Evolutionary conservation across 805 yeast genomes (phyloP).

Genomic region (Cyberlindnera galapagoensis): DNA sequence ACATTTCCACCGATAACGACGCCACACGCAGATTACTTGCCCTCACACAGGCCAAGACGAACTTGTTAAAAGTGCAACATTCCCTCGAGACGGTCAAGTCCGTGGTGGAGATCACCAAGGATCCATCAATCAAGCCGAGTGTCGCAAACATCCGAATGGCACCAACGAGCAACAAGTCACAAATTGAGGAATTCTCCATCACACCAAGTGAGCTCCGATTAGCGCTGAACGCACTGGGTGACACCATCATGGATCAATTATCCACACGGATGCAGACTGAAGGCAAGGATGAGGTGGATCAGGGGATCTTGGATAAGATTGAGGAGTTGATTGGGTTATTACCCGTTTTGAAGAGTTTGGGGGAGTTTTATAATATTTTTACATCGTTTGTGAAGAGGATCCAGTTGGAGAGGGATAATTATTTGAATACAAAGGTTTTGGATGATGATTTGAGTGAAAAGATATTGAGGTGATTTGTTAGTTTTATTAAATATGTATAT

Average conservation of each 20-base stretch:
- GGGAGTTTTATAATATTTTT: slow-evolving; percentile 44
- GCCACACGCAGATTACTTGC: slow-evolving; percentile 34
- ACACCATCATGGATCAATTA: slow-evolving; percentile 39
- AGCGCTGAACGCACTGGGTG: slow-evolving; percentile 39
- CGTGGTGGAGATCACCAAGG: slow-evolving; percentile 27
- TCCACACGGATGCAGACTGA: slow-evolving; percentile 20
- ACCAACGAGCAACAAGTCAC: slow-evolving; percentile 15
- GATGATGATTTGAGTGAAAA: slow-evolving; percentile 19
- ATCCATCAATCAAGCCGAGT: slow-evolving; percentile 3
- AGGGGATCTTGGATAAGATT: slow-evolving; percentile 35
- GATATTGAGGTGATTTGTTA: slow-evolving; percentile 6
- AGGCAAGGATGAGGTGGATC: slow-evolving; percentile 24
- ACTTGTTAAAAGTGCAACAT: slow-evolving; percentile 39
- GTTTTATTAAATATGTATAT: background rate
- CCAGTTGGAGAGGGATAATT: slow-evolving; percentile 29
- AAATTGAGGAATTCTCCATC: slow-evolving; percentile 15
- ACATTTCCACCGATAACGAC: slow-evolving; percentile 19
- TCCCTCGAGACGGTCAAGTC: slow-evolving; percentile 40
- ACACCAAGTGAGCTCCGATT: slow-evolving; percentile 28
- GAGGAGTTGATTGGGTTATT: slow-evolving; percentile 41
- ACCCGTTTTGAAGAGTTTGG: slow-evolving; percentile 48
- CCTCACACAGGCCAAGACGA: slow-evolving; percentile 38
- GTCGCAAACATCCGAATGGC: slow-evolving; percentile 9
- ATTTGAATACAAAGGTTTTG: slow-evolving; percentile 25
- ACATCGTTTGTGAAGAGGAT: slow-evolving; percentile 41